phyloP scores from a whole-genome alignment of 164 flowering plant genomes.

The Berberis thunbergii region DNA sequence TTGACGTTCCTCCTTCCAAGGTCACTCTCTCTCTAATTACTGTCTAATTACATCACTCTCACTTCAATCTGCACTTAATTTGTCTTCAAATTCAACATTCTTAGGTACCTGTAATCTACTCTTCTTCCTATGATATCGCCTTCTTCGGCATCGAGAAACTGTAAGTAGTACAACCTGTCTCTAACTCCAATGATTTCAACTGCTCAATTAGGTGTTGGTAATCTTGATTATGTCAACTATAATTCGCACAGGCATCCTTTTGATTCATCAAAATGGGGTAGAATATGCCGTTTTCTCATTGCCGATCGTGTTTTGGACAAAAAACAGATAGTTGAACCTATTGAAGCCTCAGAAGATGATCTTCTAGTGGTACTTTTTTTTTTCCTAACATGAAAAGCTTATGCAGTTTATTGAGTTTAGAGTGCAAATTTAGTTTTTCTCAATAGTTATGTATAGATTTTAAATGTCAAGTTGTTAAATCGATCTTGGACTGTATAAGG shows the following conservation, averaged over 20 bases:
- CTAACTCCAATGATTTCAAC: background rate
- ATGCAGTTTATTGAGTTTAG: too few relatives aligned
- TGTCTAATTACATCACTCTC: background rate
- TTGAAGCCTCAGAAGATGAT: constrained; percentile 80
- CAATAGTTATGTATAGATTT: too few relatives aligned
- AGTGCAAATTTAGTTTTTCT: too few relatives aligned
- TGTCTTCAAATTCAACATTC: background rate
- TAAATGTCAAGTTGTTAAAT: too few relatives aligned
- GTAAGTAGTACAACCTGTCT: constrained; percentile 32
- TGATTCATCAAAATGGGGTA: constrained; percentile 97
- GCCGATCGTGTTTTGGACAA: constrained; percentile 45
- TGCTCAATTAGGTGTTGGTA: background rate
- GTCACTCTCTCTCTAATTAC: constrained; percentile 16
- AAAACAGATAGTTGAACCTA: constrained; percentile 60
- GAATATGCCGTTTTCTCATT: constrained; percentile 58
- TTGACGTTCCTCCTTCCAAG: constrained; percentile 56
- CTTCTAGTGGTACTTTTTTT: constrained; percentile 71
- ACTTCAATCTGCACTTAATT: background rate
- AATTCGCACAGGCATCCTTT: constrained; percentile 75
- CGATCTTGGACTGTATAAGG: too few relatives aligned
- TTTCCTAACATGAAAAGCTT: background rate
- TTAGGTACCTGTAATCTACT: constrained; percentile 77
- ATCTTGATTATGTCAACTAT: background rate
- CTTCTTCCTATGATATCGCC: constrained; percentile 60
- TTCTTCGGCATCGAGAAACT: constrained; percentile 80